Conservation (phyloP, 1,284 basidiomycete species). For the Boletellus deceptivus region DNA sequence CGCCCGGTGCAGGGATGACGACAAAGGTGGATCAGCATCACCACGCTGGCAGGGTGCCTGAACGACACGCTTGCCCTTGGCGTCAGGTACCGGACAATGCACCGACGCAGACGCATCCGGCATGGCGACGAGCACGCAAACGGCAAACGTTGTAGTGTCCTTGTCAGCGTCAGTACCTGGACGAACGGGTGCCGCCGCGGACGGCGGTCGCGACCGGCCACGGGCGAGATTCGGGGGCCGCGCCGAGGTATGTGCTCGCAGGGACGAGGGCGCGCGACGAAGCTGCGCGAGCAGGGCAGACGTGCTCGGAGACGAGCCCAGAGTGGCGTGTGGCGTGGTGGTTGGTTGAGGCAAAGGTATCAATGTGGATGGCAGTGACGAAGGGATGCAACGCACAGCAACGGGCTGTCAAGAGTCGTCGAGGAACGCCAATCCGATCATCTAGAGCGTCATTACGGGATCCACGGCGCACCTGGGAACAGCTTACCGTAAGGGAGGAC, state of each 20-base stretch:
- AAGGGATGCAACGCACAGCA: constrained; percentile 9
- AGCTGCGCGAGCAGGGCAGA: constrained; percentile 13
- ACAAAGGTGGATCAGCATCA: constrained; percentile 2
- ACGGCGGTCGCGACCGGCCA: not conserved
- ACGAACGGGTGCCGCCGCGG: not conserved
- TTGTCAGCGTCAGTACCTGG: not conserved
- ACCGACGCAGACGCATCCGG: constrained; percentile 36
- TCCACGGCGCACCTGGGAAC: not conserved
- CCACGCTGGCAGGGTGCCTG: constrained; percentile 2
- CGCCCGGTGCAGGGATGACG: not conserved
- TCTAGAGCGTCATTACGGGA: not conserved
- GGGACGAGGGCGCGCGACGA: not conserved
- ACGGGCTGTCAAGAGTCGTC: constrained; percentile 14
- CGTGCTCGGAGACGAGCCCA: not conserved
- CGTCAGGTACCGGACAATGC: not conserved
- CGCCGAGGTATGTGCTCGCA: not conserved
- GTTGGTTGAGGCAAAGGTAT: not conserved
- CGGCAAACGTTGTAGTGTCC: constrained; percentile 25
- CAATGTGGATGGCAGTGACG: not conserved
- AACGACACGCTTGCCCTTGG: constrained; percentile 22
- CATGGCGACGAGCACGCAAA: constrained; percentile 64
- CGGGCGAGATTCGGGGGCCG: not conserved
- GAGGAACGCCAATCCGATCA: not conserved
- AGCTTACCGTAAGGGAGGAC: constrained; percentile 20
- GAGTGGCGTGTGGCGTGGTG: not conserved